Percentiles rank a stretch among this genome's conserved stretches.
phyloP scores from a whole-genome alignment of 257 asterid species.

The Petunia secreta region DNA sequence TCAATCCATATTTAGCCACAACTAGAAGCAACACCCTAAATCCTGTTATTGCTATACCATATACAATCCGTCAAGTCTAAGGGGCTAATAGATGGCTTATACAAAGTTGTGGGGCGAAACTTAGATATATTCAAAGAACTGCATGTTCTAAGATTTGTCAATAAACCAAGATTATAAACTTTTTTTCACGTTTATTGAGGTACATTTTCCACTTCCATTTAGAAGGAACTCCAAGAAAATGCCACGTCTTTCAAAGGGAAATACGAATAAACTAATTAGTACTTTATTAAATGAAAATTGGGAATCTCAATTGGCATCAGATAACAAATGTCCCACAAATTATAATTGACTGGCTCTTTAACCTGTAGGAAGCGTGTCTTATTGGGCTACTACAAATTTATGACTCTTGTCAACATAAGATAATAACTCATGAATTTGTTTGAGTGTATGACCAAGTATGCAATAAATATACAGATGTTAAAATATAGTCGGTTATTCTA shows the following conservation, averaged over 20 bases:
- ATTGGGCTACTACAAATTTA: background rate
- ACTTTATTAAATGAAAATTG: background rate
- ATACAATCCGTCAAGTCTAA: too few relatives aligned
- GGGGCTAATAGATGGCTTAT: too few relatives aligned
- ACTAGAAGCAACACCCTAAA: too few relatives aligned
- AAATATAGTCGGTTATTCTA: background rate
- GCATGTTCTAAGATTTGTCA: too few relatives aligned
- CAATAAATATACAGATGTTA: background rate
- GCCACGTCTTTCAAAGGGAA: background rate
- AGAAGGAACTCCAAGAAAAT: background rate
- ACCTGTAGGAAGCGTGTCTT: background rate
- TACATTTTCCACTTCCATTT: background rate
- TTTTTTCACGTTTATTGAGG: background rate
- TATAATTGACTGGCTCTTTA: background rate
- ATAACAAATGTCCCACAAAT: background rate
- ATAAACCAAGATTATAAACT: background rate
- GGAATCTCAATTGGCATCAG: background rate
- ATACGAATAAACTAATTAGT: background rate
- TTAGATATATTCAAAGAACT: too few relatives aligned
- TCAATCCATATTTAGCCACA: too few relatives aligned
- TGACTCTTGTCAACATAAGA: background rate
- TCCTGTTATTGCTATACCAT: too few relatives aligned
- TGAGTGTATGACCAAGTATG: too few relatives aligned
- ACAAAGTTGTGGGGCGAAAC: too few relatives aligned
- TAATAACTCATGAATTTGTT: too few relatives aligned